Evolutionary conservation across 345 rosid species (phyloP).

Genomic region (Eucalyptus tenuipes): DNA sequence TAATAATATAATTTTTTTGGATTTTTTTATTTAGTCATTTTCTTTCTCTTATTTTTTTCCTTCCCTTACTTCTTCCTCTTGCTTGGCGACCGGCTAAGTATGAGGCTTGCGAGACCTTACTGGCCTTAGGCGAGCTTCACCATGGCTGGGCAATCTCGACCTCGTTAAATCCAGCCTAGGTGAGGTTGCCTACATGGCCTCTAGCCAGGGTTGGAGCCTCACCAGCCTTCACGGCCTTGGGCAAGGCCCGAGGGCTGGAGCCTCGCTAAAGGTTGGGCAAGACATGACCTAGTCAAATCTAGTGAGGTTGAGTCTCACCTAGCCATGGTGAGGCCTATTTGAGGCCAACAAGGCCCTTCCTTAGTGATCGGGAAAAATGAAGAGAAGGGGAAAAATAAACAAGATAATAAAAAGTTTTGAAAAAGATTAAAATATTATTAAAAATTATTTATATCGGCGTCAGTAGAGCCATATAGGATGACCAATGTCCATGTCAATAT

Average conservation of each 20-base stretch:
- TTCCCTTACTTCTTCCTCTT: not conserved
- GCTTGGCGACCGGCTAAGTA: accelerated
- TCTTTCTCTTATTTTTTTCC: no score
- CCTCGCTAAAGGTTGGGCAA: no score
- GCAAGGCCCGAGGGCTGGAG: accelerated
- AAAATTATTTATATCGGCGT: accelerated
- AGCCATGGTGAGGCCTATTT: no score
- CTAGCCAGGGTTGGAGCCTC: no score
- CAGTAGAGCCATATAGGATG: accelerated
- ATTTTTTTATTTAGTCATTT: no score
- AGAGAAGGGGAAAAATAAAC: no score
- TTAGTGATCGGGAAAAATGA: accelerated
- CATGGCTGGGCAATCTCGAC: accelerated
- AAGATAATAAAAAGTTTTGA: no score
- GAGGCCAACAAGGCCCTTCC: accelerated
- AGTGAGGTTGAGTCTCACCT: not conserved
- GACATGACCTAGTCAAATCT: not conserved
- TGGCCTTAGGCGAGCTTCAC: not conserved
- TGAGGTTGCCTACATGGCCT: no score
- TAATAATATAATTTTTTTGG: no score
- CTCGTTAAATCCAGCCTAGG: no score
- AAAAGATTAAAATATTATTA: no score
- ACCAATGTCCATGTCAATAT: accelerated
- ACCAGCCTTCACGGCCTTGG: accelerated
- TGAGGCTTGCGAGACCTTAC: accelerated